phyloP scores from a whole-genome alignment of 352 stramenopile genomes.

The Ophiocytium majus region DNA sequence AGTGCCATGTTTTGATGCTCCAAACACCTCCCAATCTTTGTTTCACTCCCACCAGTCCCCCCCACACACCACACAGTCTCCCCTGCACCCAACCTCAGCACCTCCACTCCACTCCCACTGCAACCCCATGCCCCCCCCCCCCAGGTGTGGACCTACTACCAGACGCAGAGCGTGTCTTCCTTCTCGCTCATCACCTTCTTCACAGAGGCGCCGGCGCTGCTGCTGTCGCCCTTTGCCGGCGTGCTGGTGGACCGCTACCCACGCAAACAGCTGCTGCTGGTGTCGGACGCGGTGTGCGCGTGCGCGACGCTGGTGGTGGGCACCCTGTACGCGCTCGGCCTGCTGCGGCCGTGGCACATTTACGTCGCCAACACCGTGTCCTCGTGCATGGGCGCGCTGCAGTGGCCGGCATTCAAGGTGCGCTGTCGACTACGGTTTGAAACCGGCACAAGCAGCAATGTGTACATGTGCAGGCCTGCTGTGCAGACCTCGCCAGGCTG shows the following conservation, averaged over 20 bases:
- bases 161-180: conserved; percentile 13
- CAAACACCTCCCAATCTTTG: too few species aligned
- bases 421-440: too few species aligned
- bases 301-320: neutral
- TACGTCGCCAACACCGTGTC: conserved; percentile 16
- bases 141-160: conserved; percentile 6
- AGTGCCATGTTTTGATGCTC: too few species aligned
- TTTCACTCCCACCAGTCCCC: too few species aligned
- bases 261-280: neutral
- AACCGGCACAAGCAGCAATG: too few species aligned
- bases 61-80: too few species aligned
- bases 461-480: too few species aligned
- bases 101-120: too few species aligned
- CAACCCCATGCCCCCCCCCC: too few species aligned
- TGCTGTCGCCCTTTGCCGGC: conserved; percentile 16
- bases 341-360: conserved; percentile 23
- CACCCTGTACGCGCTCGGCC: neutral
- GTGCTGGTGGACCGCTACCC: conserved; percentile 20
- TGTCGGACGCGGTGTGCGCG: conserved; percentile 7
- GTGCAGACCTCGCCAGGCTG: too few species aligned
- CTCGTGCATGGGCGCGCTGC: neutral
- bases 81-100: neutral
- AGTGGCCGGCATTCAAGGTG: conserved; percentile 26
- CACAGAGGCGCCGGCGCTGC: conserved; percentile 9
- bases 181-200: conserved; percentile 16